Percentiles rank a stretch among this genome's conserved stretches.
Conservation (phyloP, 129 eudicot genomes). For the Apium graveolens region DNA sequence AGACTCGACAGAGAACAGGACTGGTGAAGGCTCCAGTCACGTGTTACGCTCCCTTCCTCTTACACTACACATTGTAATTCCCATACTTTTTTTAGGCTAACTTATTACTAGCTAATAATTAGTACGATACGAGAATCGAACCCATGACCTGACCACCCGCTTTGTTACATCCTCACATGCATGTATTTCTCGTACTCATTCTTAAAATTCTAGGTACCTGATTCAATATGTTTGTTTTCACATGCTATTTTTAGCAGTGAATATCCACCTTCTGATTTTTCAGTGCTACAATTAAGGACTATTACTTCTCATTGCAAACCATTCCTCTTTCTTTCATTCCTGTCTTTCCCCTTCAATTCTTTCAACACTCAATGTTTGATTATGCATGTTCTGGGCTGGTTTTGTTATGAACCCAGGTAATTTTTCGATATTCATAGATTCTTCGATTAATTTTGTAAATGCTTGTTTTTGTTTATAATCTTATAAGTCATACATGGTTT, state of each 20-base stretch:
- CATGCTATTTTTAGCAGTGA: neutral
- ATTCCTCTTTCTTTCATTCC: neutral
- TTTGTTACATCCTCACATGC: neutral
- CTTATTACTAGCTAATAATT: too few relatives aligned
- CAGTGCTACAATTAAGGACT: neutral
- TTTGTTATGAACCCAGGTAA: neutral
- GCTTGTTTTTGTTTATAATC: neutral
- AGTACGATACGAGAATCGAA: too few relatives aligned
- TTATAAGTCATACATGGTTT: too few relatives aligned
- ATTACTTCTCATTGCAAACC: neutral
- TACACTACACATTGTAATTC: neutral
- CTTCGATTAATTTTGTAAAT: neutral
- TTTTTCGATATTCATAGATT: neutral
- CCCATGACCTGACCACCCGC: too few relatives aligned
- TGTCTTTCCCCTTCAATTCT: neutral
- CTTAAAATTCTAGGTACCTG: neutral
- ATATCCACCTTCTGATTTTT: conserved; percentile 1
- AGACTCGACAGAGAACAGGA: neutral
- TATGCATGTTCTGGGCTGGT: neutral
- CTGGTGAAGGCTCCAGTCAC: neutral
- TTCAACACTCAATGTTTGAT: neutral
- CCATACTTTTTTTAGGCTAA: too few relatives aligned
- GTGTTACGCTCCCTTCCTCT: neutral
- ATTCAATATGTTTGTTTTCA: neutral
- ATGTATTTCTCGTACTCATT: neutral